phyloP scores from a whole-genome alignment of 495 filamentous ascomycete genomes.

The Rusavskia elegans region DNA sequence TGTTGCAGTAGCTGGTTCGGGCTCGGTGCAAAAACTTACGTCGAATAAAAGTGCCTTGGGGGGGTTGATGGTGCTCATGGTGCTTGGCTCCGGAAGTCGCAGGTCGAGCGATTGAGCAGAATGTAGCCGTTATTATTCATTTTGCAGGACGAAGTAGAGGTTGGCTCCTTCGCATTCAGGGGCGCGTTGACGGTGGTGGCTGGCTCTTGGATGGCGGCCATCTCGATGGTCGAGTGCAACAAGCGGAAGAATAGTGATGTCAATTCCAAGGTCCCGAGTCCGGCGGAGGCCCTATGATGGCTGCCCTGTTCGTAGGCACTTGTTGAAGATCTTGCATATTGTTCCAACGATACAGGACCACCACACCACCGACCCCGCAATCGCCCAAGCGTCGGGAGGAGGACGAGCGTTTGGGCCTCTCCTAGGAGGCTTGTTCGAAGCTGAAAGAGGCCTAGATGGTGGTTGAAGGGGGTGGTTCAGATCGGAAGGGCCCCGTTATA shows the following conservation, averaged over 20 bases:
- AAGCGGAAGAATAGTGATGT: background rate
- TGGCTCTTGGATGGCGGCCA: background rate
- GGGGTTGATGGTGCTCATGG: conserved; percentile 19
- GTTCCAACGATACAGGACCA: background rate
- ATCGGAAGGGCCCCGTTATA: background rate
- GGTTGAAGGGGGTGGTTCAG: background rate
- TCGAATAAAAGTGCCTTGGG: conserved; percentile 42
- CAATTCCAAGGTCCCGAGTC: background rate
- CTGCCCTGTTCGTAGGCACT: background rate
- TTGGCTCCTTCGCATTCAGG: background rate
- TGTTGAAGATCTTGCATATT: background rate
- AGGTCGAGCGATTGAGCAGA: background rate
- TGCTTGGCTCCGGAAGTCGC: background rate
- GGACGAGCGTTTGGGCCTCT: background rate
- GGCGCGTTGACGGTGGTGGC: background rate
- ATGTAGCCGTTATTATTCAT: background rate
- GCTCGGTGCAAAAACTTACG: conserved; percentile 2
- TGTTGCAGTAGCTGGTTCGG: background rate
- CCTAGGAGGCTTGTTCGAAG: background rate
- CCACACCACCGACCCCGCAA: background rate
- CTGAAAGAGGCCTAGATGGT: background rate
- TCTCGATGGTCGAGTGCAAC: background rate
- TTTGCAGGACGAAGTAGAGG: background rate
- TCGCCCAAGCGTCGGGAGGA: background rate
- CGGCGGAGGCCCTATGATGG: background rate